Evolutionary conservation across 352 stramenopile genomes (phyloP), one percentile per base, ranked within the genome.

Genomic region (Globisporangium echinulatum): DNA sequence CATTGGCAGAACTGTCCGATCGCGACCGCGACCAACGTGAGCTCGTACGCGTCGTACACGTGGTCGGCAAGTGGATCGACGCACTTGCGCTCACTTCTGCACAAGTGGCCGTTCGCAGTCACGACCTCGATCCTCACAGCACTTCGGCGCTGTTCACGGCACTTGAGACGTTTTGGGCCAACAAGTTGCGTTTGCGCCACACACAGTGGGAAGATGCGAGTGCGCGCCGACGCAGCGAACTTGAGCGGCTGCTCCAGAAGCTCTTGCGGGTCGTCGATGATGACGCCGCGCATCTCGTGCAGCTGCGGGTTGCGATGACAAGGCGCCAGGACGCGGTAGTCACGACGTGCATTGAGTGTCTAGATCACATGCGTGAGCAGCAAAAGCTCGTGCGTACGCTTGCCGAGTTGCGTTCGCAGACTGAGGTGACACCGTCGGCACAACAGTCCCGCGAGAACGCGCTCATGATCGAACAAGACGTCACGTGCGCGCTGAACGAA

Each of bases 211-310:
- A 73, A 51, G 64, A 70, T 8, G 49, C 43, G 6, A 56, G 59
- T 8, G 39, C 37, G 4, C 55, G 49, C n/a, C 69, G 71, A 0
- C 67, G 59, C 5, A 54, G 43, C 44, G 69, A 77, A 36, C 61
- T 75, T 8, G 38, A 67, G 7, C 55, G 64, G 1, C 66, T 75
- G 33, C 43, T 72, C 3, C 40, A 56, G 7, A 70, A 66, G 38
- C n/a, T 77, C 6, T 70, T 72, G 9, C 64, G 67, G 54, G 54
- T 73, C 3, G 66, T 77, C 25, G 71, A 79, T 42, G 71, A 79
- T 44, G 69, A 75, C 38, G 59, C 69, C 1, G 37, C 8, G 0
- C 66, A 77, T 13, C 39, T 77, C 1, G 60, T 59, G 1, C 43
- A 64, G 11, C 54, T 77, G 1, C 49, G 54, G 9, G 66, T 56